Conservation (phyloP, 1,284 basidiomycete species). For the Ganoderma lingzhi region DNA sequence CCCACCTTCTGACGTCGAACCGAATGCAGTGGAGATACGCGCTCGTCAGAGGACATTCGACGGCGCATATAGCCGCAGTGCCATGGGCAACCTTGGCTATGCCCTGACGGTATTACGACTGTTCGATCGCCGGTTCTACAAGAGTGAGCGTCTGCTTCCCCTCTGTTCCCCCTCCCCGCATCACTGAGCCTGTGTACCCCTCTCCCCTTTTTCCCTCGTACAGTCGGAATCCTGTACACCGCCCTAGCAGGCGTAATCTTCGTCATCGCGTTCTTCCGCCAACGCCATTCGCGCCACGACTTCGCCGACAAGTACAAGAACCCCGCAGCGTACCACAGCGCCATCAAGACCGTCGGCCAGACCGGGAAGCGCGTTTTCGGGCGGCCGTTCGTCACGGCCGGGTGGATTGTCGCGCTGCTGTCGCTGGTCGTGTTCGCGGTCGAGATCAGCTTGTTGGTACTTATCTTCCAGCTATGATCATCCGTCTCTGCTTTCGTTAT, state of each 20-base stretch:
- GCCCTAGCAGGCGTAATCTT: conserved; percentile 70
- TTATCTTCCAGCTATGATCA: conserved; percentile 41
- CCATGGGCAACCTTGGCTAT: conserved; percentile 78
- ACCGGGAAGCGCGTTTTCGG: conserved; percentile 70
- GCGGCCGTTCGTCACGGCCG: conserved; percentile 82
- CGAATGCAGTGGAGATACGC: conserved; percentile 64
- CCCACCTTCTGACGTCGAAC: not conserved
- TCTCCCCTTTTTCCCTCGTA: conserved; percentile 15
- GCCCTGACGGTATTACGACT: conserved; percentile 78
- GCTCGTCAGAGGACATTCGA: conserved; percentile 84
- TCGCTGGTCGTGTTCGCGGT: conserved; percentile 67
- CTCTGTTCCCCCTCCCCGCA: conserved; percentile 7
- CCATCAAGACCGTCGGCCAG: conserved; percentile 63
- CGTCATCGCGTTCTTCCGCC: conserved; percentile 65
- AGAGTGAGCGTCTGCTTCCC: conserved; percentile 54
- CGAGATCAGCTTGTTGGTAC: conserved; percentile 70
- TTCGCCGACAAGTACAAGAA: conserved; percentile 63
- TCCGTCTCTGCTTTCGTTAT: not conserved
- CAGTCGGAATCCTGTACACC: conserved; percentile 79
- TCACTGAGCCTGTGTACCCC: not conserved
- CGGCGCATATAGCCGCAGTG: conserved; percentile 82
- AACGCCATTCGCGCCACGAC: conserved; percentile 72
- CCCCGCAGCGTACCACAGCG: conserved; percentile 22
- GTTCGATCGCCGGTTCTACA: conserved; percentile 76
- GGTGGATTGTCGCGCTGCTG: conserved; percentile 73